Evolutionary conservation across 1,284 basidiomycete species (phyloP), one percentile per base, ranked within the genome.

Genomic region (Boletus semigastroideus): DNA sequence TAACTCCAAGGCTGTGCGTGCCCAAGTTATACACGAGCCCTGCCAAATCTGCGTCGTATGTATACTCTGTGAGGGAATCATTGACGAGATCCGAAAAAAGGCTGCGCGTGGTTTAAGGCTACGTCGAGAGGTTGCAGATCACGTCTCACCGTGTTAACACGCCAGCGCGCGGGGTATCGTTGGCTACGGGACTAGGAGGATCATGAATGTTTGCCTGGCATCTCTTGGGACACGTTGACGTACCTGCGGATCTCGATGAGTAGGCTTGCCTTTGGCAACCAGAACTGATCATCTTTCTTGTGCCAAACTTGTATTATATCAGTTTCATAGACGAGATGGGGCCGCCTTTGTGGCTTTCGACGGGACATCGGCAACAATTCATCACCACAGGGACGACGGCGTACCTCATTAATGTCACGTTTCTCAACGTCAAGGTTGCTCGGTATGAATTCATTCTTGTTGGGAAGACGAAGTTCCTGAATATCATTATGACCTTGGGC

Each of bases 251-350:
- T 74, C 57, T 90, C 82, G 46, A 93, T 75, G 51, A 84, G 70
- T n/a, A 86, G 78, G 54, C 81, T 76, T 2, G 92, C 92, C 65
- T 92, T 92, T 0, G 95, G 95, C 6, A 95, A 83, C 90, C 92
- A 96, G 75, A 95, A 98, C 54, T 80, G 82, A 70, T 98, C 94
- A 66, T 98, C 95, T 66, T 94, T 94, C 78, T 98, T 98, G 73
- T 94, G 84, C 94, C 94, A 98, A 12, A 97, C 71, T 19, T 84
- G 78, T 1, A 86, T 89, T 31, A 88, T 64, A 1, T 80, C 72
- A 0, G 84, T 92, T 67, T 92, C 79, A 27, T 82, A 76, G 49
- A 98, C 79, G 52, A 94, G 81, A 58, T 80, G 74, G 12, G 95
- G 95, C 28, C 87, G 81, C 52, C 81, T 82, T 49, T 81, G 68